Percentiles rank a stretch among this genome's conserved stretches.
Evolutionary conservation across 768 basidiomycete genomes (phyloP).

Genomic region (Holtermannia corniformis): DNA sequence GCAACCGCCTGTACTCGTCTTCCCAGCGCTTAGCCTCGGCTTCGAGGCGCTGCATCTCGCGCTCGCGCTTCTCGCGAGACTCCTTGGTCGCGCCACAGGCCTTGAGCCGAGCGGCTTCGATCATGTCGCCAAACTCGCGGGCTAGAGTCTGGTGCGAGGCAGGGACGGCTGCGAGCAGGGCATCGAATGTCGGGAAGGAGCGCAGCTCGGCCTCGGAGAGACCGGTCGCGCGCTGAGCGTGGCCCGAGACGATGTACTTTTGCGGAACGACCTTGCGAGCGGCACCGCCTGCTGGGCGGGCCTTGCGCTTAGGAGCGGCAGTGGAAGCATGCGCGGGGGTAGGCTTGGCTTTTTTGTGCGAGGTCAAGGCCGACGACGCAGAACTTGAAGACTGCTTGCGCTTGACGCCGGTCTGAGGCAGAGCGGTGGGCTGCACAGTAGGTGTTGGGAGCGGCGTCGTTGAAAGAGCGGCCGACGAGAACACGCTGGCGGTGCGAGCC

Average conservation of each 20-base stretch:
- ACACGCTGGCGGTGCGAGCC: background rate
- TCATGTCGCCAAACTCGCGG: slow-evolving; percentile 19
- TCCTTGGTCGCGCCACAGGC: slow-evolving; percentile 28
- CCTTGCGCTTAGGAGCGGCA: background rate
- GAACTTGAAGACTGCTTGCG: background rate
- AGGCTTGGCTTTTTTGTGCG: background rate
- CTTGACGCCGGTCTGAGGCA: no score
- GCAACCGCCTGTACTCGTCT: slow-evolving; percentile 7
- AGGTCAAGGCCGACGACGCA: background rate
- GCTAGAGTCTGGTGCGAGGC: slow-evolving; percentile 7
- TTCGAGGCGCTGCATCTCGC: slow-evolving; percentile 21
- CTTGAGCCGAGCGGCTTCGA: slow-evolving; percentile 23
- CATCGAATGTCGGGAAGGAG: slow-evolving; percentile 25
- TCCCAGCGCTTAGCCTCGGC: slow-evolving; percentile 10
- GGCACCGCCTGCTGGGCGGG: background rate
- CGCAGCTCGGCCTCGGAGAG: slow-evolving; percentile 19
- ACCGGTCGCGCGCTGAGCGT: slow-evolving; percentile 17
- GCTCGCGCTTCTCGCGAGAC: slow-evolving; percentile 20
- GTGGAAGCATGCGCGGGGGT: background rate
- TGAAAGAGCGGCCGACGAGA: background rate
- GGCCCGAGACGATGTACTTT: slow-evolving; percentile 25
- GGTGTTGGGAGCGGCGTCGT: background rate
- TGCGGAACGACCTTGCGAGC: slow-evolving; percentile 21
- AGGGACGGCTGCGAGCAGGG: slow-evolving; percentile 18
- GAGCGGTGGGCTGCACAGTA: background rate